Conservation (phyloP, 768 basidiomycete genomes). For the Pleurotus ostreatus region DNA sequence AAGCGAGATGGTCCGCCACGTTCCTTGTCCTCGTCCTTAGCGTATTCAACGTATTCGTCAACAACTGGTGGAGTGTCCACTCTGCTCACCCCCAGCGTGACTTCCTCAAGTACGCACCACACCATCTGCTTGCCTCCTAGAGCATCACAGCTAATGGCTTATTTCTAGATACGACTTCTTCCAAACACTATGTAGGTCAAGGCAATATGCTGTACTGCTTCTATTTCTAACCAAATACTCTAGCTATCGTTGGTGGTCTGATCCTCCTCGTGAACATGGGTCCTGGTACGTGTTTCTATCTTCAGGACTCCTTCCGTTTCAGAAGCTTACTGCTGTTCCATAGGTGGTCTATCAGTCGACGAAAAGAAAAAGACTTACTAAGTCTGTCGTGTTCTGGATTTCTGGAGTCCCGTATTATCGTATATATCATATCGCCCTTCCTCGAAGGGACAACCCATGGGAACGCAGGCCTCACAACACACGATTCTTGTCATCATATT, state of each 20-base stretch:
- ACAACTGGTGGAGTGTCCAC: conserved; percentile 98
- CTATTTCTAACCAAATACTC: not conserved
- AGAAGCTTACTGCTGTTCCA: not conserved
- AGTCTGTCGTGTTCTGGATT: conserved; percentile 7
- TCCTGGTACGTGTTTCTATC: conserved; percentile 54
- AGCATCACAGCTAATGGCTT: no score
- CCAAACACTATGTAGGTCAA: conserved; percentile 72
- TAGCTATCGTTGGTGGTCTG: conserved; percentile 92
- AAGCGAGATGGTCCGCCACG: conserved; percentile 96
- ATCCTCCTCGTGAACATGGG: conserved; percentile 98
- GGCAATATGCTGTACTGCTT: not conserved
- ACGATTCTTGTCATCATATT: no score
- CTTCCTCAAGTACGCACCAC: conserved; percentile 82
- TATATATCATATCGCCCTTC: not conserved
- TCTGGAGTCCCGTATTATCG: not conserved
- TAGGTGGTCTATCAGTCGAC: conserved; percentile 93
- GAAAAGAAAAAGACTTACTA: conserved; percentile 98
- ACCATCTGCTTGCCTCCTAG: no score
- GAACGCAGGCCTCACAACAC: no score
- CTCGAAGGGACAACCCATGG: not conserved
- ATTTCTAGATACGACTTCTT: conserved; percentile 90
- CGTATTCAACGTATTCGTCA: conserved; percentile 95
- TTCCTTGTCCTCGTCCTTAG: conserved; percentile 92
- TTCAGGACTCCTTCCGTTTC: no score
- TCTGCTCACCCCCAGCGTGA: conserved; percentile 92